A percentile compares a stretch with the other conserved stretches of the same genome.
Evolutionary conservation across 495 filamentous ascomycete species (phyloP).

Genomic region (Lichenothelia convexa): DNA sequence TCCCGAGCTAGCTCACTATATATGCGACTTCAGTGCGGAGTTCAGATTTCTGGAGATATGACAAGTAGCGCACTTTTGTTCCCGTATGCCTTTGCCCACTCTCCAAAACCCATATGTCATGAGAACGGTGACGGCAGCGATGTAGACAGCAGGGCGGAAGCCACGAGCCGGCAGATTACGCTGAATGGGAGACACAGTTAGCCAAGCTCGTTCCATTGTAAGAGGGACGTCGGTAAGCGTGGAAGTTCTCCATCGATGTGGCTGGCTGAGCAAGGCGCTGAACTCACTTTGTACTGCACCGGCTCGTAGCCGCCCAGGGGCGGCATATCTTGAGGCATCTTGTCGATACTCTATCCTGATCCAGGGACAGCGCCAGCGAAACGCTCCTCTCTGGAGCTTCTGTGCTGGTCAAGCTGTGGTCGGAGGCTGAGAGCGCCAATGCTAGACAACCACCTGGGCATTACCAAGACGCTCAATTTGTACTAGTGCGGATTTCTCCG

Average conservation of each 20-base stretch:
- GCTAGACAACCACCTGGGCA: too few species aligned
- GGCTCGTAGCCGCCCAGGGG: slow-evolving; percentile 83
- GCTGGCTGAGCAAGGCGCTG: slow-evolving; percentile 1
- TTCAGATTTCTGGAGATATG: background rate
- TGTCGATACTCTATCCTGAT: slow-evolving; percentile 18
- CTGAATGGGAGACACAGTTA: too few species aligned
- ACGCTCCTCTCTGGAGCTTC: too few species aligned
- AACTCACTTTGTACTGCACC: slow-evolving; percentile 97
- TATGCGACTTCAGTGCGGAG: background rate
- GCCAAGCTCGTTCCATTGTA: slow-evolving; percentile 26
- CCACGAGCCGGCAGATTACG: slow-evolving; percentile 86
- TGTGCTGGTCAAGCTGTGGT: too few species aligned
- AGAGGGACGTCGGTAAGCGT: background rate
- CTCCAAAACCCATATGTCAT: slow-evolving; percentile 85
- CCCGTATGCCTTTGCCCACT: slow-evolving; percentile 55
- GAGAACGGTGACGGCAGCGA: slow-evolving; percentile 51
- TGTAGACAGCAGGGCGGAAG: slow-evolving; percentile 63
- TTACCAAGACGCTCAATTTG: too few species aligned
- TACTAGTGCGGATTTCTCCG: too few species aligned
- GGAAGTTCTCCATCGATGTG: background rate
- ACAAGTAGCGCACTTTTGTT: slow-evolving; percentile 56
- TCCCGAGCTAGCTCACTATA: slow-evolving; percentile 79
- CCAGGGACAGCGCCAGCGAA: too few species aligned
- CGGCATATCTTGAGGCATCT: slow-evolving; percentile 79
- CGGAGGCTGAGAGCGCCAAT: too few species aligned